Evolutionary conservation across 345 rosid species (phyloP), one percentile per base, ranked within the genome.

Genomic region (Citrus maxima): DNA sequence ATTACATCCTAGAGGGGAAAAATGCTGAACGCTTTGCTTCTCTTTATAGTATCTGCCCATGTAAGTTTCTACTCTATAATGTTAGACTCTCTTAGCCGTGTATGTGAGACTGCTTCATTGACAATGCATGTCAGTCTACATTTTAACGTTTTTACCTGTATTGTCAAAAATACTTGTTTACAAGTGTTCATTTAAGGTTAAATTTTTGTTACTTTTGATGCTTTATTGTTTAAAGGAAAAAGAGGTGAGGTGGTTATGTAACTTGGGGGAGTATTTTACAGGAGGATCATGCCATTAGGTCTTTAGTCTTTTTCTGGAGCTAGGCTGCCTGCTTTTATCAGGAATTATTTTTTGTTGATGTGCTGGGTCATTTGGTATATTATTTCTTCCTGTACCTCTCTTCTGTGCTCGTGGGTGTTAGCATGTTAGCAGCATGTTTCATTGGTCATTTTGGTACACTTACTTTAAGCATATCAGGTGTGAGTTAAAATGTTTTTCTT

Each of bases 21-120:
- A 94, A 94, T 89, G 99, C 99, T 67, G 99, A 94, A 78, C 91
- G 89, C 80, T 96, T 96, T 86, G 94, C 98, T 80, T 82, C 89
- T 85, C 91, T 92, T 16, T 96, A 91, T 87, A 85, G 91, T 82
- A 82, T 58, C 68, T 77, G 82, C 35, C 81, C 86, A 76, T 30
- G 96, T 90, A 82, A 88, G 94, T 87, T 83, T 54, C 35, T 49
- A 27, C 62, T 46, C 25, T 46, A 42, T 68, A 24, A 37, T 10
- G 19, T 51, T 28, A 10, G 54, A 27, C n/a, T 68, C 55, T 10
- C 55, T 5, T 46, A 55, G 13, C 42, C 22, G n/a, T 59, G 66
- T 34, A 32, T 18, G 21, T 74, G n/a, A 30, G 40, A 25, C 65
- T 68, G 59, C 34, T 75, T 28, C 27, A 56, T 51, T 67, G 75